Evolutionary conservation across 495 filamentous ascomycete genomes (phyloP), one percentile per base, ranked within the genome.

Genomic region (Geoglossum glabrum): DNA sequence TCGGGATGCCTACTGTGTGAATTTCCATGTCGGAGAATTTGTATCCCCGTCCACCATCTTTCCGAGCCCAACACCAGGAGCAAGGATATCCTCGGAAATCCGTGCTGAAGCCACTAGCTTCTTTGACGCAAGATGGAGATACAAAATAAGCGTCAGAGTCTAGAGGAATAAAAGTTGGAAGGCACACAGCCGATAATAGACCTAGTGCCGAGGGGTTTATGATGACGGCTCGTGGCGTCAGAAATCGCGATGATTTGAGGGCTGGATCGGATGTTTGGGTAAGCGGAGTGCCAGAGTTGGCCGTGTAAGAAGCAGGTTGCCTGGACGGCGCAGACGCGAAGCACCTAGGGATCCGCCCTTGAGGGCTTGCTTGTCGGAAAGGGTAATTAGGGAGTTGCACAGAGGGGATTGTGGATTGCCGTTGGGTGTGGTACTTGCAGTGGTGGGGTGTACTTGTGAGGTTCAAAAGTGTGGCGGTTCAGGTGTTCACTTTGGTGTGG

Each of bases 1-100:
- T 30, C 17, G 23, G 33, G 1, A n/a, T 27, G 88, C 93, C 79
- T 80, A 98, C 92, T 98, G 92, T 72, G 92, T 98, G 75, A 98
- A 98, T 78, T 97, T 97, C 92, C 92, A 97, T 71, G 90, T 96
- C 65, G 92, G 90, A 70, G 87, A 79, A 72, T 79, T 84, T 72
- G 84, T 34, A 27, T 96, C 92, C 74, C 83, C 86, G 76, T 95
- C 92, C 74, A 92, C 90, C 92, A 98, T 98, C 74, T 83, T 90
- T 70, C 60, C 64, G 60, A 21, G 30, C 49, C 49, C 49, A 52
- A 52, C 49, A n/a, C 30, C 49, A 19, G 19, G 6, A 28, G 49
- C 49, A 30, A 31, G 11, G 49, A 52, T 52, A 52, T 52, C 49
- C 49, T 52, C 49, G 30, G 49, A 52, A 27, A 52, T 30, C 49